These are phyloP conservation scores for Rhodamnia rubescens DNA, from an alignment of 345 rosid genomes.

Conservation along the genomic window DNA sequence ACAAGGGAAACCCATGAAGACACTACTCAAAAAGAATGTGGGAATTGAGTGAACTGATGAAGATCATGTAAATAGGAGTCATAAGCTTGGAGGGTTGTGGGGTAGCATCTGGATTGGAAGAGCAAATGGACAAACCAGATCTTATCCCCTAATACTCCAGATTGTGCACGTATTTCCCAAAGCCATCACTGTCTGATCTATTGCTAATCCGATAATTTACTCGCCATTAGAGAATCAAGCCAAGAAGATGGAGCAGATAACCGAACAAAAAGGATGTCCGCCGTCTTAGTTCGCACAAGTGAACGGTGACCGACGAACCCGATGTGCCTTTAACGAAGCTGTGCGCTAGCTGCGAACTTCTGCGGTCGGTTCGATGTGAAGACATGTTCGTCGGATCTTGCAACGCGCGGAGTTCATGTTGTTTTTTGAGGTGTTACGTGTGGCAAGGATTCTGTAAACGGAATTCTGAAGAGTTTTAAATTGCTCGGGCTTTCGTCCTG, in stretches of 20 bases:
- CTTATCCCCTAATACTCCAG: not conserved
- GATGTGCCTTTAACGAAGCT: not conserved
- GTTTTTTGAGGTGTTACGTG: not conserved
- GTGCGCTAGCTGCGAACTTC: not conserved
- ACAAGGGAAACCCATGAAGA: not conserved
- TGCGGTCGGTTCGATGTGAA: not conserved
- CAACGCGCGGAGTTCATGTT: not conserved
- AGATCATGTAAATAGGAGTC: not conserved
- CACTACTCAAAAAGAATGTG: not conserved
- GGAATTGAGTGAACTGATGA: not conserved
- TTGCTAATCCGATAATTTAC: not conserved
- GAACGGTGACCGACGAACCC: not conserved
- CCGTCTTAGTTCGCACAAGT: not conserved
- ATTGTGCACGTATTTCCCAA: not conserved
- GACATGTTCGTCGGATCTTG: not conserved
- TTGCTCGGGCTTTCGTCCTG: not conserved
- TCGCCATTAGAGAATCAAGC: not conserved
- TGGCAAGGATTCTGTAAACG: not conserved
- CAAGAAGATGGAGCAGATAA: not conserved
- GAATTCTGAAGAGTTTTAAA: not conserved
- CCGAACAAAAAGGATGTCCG: not conserved
- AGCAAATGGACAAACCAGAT: not conserved
- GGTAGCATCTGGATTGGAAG: not conserved
- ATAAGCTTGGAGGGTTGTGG: not conserved
- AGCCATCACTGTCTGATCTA: not conserved